Evolutionary conservation across 495 filamentous ascomycete genomes (phyloP).

Genomic region (Podospora sp.): DNA sequence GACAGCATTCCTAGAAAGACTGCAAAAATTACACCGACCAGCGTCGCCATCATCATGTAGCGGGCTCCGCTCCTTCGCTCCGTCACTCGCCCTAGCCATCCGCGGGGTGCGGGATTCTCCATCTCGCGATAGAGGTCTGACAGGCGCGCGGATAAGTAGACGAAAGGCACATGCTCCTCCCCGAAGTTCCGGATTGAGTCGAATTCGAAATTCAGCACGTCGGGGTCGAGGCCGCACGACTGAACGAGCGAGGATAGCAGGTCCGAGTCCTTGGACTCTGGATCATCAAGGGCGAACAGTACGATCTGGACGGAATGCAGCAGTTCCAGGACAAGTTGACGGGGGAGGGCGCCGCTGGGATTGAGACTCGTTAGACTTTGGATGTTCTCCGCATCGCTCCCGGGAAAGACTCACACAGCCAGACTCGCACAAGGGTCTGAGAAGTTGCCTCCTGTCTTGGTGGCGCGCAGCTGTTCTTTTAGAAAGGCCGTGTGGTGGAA

Average conservation of each 20-base stretch:
- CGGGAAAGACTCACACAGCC: too few relatives aligned
- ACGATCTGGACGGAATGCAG: slow-evolving; percentile 11
- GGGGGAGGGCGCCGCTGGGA: slow-evolving; percentile 12
- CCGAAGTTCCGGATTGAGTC: background rate
- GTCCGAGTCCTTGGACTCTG: slow-evolving; percentile 2
- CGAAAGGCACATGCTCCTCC: slow-evolving; percentile 4
- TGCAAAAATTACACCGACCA: slow-evolving; percentile 13
- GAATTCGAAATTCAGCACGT: slow-evolving; percentile 15
- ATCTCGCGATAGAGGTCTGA: slow-evolving; percentile 14
- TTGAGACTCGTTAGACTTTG: background rate
- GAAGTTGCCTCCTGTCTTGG: slow-evolving; percentile 10
- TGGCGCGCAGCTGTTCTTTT: slow-evolving; percentile 17
- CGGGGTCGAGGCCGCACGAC: slow-evolving; percentile 11
- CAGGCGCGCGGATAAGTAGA: slow-evolving; percentile 11
- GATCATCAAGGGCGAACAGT: slow-evolving; percentile 8
- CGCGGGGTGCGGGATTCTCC: slow-evolving; percentile 3
- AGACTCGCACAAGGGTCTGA: slow-evolving; percentile 4
- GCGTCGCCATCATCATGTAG: slow-evolving; percentile 17
- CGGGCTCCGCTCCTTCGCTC: slow-evolving; percentile 15
- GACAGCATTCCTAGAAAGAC: slow-evolving; percentile 6
- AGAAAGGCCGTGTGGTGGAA: slow-evolving; percentile 18
- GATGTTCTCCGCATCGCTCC: too few relatives aligned
- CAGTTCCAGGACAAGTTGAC: slow-evolving; percentile 11
- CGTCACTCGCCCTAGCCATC: slow-evolving; percentile 5
- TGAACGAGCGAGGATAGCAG: background rate